Evolutionary conservation across 2,329 filamentous ascomycete genomes (phyloP).

Genomic region (Hypoxylon sp.): DNA sequence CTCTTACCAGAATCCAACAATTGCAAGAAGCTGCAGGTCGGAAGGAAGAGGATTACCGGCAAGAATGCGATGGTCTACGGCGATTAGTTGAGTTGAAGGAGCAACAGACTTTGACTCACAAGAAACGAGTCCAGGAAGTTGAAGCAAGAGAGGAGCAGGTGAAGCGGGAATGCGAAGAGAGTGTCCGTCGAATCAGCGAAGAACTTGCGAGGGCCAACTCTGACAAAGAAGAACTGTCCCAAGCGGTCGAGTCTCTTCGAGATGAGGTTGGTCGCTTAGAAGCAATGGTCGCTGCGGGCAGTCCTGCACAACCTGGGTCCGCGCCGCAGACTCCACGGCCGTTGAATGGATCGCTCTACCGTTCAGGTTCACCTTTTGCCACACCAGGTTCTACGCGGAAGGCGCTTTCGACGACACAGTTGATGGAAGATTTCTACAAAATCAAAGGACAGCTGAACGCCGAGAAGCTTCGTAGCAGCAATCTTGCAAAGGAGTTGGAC

Average conservation of each 20-base stretch:
- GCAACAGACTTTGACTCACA: slow-evolving; percentile 80
- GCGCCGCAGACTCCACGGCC: slow-evolving; percentile 72
- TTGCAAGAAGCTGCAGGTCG: slow-evolving; percentile 86
- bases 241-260: slow-evolving; percentile 66
- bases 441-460: slow-evolving; percentile 80
- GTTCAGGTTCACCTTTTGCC: slow-evolving; percentile 73
- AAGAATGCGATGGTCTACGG: slow-evolving; percentile 85
- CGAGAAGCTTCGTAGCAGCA: slow-evolving; percentile 81
- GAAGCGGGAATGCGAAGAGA: slow-evolving; percentile 76
- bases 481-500: slow-evolving; percentile 83
- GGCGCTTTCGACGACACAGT: slow-evolving; percentile 72
- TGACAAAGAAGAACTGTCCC: slow-evolving; percentile 63
- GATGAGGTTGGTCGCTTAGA: slow-evolving; percentile 69
- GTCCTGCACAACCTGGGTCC: slow-evolving; percentile 60
- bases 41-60: slow-evolving; percentile 87
- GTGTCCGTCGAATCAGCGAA: slow-evolving; percentile 68
- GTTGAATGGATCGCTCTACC: slow-evolving; percentile 68
- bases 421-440: slow-evolving; percentile 75
- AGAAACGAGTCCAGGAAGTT: slow-evolving; percentile 78
- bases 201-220: slow-evolving; percentile 70
- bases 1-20: slow-evolving; percentile 84
- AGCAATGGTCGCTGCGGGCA: slow-evolving; percentile 62
- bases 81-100: slow-evolving; percentile 87
- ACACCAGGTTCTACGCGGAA: slow-evolving; percentile 74
- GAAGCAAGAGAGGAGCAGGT: slow-evolving; percentile 74